These are phyloP conservation scores for Pythium chondricola DNA, from an alignment of 352 stramenopile species.

Conservation along the genomic window DNA sequence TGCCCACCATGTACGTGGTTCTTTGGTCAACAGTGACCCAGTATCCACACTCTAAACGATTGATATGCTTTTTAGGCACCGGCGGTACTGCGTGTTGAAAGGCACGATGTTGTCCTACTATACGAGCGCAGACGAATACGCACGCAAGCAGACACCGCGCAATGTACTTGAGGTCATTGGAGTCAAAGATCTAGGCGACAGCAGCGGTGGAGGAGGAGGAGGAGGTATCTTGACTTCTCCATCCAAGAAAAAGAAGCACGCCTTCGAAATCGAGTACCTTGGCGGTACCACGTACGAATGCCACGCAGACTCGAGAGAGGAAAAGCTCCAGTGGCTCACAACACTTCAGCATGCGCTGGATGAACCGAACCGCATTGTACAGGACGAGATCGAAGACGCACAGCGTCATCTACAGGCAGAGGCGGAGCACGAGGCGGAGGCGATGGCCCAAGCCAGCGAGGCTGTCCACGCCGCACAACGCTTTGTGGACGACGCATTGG, in stretches of 20 bases:
- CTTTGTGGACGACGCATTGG: conserved; percentile 22
- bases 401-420: conserved; percentile 45
- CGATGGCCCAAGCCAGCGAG: conserved; percentile 37
- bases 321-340: conserved; percentile 47
- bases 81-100: conserved; percentile 68
- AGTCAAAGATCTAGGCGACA: conserved; percentile 27
- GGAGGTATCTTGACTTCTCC: conserved; percentile 10
- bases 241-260: conserved; percentile 24
- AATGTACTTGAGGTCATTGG: conserved; percentile 59
- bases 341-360: conserved; percentile 59
- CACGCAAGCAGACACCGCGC: conserved; percentile 33
- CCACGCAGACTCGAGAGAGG: conserved; percentile 44
- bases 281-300: conserved; percentile 47
- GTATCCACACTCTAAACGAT: neutral
- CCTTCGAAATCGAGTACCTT: conserved; percentile 32
- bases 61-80: conserved; percentile 31
- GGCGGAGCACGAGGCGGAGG: conserved; percentile 28
- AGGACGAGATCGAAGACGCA: conserved; percentile 71
- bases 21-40: neutral
- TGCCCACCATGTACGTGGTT: conserved; percentile 40
- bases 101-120: conserved; percentile 74
- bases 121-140: conserved; percentile 39
- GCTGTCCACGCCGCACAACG: conserved; percentile 34
- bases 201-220: conserved; percentile 7
- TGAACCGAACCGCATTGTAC: conserved; percentile 60